phyloP scores from a whole-genome alignment of 2,329 filamentous ascomycete species.

The Aspergillus pseudoviridinutans region DNA sequence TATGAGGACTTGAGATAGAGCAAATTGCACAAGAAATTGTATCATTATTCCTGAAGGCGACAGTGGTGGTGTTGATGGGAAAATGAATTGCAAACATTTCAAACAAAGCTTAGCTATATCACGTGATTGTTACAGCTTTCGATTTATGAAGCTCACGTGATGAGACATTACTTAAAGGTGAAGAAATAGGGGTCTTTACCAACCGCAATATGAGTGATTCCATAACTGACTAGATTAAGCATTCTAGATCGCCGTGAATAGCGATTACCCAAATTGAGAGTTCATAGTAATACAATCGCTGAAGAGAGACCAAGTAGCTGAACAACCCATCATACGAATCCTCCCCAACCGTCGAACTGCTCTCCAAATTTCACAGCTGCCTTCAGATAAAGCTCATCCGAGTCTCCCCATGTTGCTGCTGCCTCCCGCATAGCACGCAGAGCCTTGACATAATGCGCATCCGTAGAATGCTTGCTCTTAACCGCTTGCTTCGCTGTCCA shows the following conservation, averaged over 20 bases:
- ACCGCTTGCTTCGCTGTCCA: constrained; percentile 70
- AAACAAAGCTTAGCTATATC: background rate
- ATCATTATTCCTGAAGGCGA: background rate
- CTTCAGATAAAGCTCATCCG: constrained; percentile 45
- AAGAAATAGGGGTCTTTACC: too few species aligned
- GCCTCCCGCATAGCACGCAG: constrained; percentile 53
- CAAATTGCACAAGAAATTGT: background rate
- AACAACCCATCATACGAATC: constrained; percentile 28
- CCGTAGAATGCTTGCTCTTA: constrained; percentile 61
- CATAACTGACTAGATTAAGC: background rate
- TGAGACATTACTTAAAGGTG: background rate
- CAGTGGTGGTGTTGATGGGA: background rate
- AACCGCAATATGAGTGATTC: background rate
- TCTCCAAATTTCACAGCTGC: constrained; percentile 48
- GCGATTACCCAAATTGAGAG: background rate
- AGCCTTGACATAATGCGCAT: constrained; percentile 84
- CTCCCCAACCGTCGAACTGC: constrained; percentile 64
- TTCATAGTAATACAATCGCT: background rate
- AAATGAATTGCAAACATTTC: constrained; percentile 10
- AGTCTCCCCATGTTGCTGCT: constrained; percentile 41
- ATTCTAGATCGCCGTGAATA: background rate
- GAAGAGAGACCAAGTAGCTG: background rate
- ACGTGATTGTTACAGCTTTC: background rate
- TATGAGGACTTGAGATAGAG: background rate
- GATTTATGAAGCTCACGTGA: background rate